Conservation (phyloP, 768 basidiomycete species). For the Ramaria rubella region DNA sequence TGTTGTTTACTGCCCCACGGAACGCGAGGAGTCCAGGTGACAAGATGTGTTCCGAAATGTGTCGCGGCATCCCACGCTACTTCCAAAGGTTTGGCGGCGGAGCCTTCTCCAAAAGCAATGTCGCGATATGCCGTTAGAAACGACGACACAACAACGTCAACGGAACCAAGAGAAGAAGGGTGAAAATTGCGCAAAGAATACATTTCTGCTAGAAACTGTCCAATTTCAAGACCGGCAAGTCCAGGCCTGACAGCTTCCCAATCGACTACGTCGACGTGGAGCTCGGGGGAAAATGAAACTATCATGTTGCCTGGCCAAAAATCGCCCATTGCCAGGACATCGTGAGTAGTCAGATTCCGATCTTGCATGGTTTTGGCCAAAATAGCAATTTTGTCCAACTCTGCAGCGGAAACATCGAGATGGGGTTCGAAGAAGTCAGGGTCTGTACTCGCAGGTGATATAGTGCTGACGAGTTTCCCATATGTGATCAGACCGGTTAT, state of each 20-base stretch:
- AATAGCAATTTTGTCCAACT: constrained; percentile 29
- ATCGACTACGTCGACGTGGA: constrained; percentile 47
- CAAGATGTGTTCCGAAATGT: constrained; percentile 52
- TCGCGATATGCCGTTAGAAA: constrained; percentile 43
- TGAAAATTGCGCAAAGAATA: constrained; percentile 43
- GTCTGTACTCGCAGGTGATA: constrained; percentile 6
- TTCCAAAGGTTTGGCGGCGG: constrained; percentile 1
- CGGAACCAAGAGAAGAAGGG: constrained; percentile 32
- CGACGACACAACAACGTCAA: constrained; percentile 31
- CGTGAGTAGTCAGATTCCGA: constrained; percentile 27
- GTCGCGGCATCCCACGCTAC: constrained; percentile 22
- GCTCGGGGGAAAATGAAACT: constrained; percentile 34
- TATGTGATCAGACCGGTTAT: constrained; percentile 39
- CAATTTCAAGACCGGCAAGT: constrained; percentile 51
- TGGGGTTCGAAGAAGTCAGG: constrained; percentile 24
- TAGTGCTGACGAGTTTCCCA: constrained; percentile 32
- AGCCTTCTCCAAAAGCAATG: constrained; percentile 19
- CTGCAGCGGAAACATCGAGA: constrained; percentile 31
- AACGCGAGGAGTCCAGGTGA: constrained; percentile 42
- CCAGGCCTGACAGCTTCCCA: constrained; percentile 62
- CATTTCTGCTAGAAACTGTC: constrained; percentile 60
- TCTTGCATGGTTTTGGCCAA: constrained; percentile 26
- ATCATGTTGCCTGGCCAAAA: constrained; percentile 70
- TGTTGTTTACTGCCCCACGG: constrained; percentile 43
- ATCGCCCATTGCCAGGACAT: constrained; percentile 51